A percentile compares a stretch with the other conserved stretches of the same genome.
Evolutionary conservation across 805 yeast species (phyloP).

Genomic region (Brettanomyces custersianus): DNA sequence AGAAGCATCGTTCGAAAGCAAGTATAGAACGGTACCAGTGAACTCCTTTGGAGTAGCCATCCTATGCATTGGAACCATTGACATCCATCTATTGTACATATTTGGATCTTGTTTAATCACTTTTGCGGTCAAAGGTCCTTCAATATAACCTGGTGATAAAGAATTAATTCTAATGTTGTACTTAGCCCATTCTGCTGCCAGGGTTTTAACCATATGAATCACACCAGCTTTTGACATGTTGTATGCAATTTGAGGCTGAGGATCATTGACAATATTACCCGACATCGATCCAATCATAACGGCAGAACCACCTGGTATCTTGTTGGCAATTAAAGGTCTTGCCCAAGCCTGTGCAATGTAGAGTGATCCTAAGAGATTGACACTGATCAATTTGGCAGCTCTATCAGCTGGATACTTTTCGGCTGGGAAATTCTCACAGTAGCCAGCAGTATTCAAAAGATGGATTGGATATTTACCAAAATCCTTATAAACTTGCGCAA

Average conservation of each 20-base stretch:
- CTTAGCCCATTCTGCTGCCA: conserved; percentile 79
- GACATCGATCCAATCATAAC: conserved; percentile 75
- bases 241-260: conserved; percentile 73
- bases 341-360: conserved; percentile 71
- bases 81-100: conserved; percentile 64
- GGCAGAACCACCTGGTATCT: conserved; percentile 47
- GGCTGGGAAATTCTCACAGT: conserved; percentile 73
- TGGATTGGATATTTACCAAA: conserved; percentile 56
- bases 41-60: conserved; percentile 83
- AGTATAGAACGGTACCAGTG: conserved; percentile 66
- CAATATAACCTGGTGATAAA: conserved; percentile 72
- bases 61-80: conserved; percentile 66
- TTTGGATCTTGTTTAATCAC: conserved; percentile 51
- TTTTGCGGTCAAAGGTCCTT: conserved; percentile 69
- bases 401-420: conserved; percentile 65
- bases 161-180: conserved; percentile 71
- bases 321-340: conserved; percentile 49
- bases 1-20: conserved; percentile 62
- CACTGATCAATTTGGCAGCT: conserved; percentile 61
- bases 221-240: conserved; percentile 86
- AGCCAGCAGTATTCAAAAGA: conserved; percentile 76
- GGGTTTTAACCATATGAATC: conserved; percentile 64
- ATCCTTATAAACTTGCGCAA: conserved; percentile 44
- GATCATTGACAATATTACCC: conserved; percentile 68
- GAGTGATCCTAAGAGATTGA: conserved; percentile 66